Conservation (phyloP, 345 rosid species). For the Streptanthus diversifolius region DNA sequence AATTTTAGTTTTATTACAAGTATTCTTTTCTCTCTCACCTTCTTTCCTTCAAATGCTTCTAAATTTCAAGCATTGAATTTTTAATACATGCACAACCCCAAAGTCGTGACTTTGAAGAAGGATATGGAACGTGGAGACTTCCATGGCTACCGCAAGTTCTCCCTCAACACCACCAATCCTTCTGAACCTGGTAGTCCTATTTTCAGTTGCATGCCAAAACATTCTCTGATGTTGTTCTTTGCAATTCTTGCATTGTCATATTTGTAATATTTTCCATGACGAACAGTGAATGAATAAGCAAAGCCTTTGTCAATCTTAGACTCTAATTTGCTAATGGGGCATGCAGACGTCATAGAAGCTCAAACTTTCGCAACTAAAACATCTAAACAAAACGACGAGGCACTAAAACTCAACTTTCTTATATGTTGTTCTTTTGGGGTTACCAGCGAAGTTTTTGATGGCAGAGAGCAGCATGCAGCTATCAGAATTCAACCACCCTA, state of each 20-base stretch:
- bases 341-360: conserved; percentile 21
- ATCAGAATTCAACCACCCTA: conserved; percentile 31
- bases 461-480: conserved; percentile 36
- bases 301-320: background rate
- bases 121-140: conserved; percentile 59
- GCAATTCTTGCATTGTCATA: conserved; percentile 1
- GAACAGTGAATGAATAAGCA: background rate
- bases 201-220: conserved; percentile 22
- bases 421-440: background rate
- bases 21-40: conserved; percentile 1
- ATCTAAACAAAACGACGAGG: background rate
- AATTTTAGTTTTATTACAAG: background rate
- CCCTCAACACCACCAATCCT: conserved; percentile 37
- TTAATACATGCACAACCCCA: conserved; percentile 1
- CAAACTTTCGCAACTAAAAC: background rate
- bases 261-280: background rate
- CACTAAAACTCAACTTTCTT: background rate
- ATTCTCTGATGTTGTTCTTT: conserved; percentile 8
- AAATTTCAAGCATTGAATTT: background rate
- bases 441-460: conserved; percentile 23
- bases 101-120: conserved; percentile 6
- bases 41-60: conserved; percentile 14
- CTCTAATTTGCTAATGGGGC: conserved; percentile 5
- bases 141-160: conserved; percentile 59
- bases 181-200: conserved; percentile 35